Conservation (phyloP, 768 basidiomycete species). For the Tylopilus sp. region DNA sequence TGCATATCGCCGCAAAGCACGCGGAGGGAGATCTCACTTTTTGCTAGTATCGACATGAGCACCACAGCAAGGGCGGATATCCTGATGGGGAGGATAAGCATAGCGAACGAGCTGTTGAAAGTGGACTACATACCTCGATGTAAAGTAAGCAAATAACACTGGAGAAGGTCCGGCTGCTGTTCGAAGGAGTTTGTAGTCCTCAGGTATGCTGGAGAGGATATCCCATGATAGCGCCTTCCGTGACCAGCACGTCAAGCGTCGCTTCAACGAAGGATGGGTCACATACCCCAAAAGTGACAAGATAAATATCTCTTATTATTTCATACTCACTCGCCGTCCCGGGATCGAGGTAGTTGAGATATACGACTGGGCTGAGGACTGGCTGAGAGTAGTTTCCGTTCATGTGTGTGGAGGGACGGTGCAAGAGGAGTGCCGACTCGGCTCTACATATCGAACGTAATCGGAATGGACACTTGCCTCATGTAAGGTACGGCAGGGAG, state of each 20-base stretch:
- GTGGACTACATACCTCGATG: constrained; percentile 20
- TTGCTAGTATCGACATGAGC: constrained; percentile 15
- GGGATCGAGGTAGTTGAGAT: constrained; percentile 27
- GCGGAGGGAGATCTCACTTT: constrained; percentile 13
- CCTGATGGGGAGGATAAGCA: constrained; percentile 12
- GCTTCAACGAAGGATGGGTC: background rate
- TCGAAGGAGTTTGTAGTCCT: constrained; percentile 18
- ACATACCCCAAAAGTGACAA: constrained; percentile 22
- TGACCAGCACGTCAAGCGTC: constrained; percentile 1
- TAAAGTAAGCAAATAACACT: constrained; percentile 22
- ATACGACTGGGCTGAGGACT: constrained; percentile 20
- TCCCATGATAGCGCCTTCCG: constrained; percentile 25
- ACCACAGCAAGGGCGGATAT: constrained; percentile 17
- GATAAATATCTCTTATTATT: constrained; percentile 12
- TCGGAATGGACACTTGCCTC: background rate
- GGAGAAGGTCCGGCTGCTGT: constrained; percentile 10
- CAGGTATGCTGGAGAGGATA: constrained; percentile 22
- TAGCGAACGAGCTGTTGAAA: background rate
- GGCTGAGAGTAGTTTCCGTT: constrained; percentile 1
- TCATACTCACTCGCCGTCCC: constrained; percentile 18
- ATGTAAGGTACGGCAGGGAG: no score
- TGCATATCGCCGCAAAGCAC: background rate
- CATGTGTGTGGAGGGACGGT: background rate
- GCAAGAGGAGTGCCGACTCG: background rate
- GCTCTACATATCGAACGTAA: background rate